A percentile compares a stretch with the other conserved stretches of the same genome.
These are phyloP conservation scores for Dendrothele bispora DNA, from an alignment of 768 basidiomycete species.

Conservation along the genomic window DNA sequence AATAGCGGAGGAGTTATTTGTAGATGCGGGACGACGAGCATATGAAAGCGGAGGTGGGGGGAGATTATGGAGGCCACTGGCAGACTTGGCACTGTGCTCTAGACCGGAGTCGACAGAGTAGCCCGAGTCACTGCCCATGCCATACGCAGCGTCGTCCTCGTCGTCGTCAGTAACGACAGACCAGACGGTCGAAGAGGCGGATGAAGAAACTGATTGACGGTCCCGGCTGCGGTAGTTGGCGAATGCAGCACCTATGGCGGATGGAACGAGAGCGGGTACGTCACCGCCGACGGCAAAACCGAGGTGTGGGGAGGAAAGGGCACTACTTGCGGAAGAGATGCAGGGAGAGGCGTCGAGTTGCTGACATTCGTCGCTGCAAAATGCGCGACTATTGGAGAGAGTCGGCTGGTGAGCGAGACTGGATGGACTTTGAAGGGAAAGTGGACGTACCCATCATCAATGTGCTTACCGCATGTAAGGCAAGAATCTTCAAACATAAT, in stretches of 20 bases:
- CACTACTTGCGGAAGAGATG: constrained; percentile 65
- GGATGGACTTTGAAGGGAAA: constrained; percentile 12
- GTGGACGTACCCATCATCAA: constrained; percentile 57
- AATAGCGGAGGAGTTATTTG: constrained; percentile 64
- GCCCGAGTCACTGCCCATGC: constrained; percentile 30
- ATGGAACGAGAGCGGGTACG: constrained; percentile 66
- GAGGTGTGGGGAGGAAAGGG: constrained; percentile 66
- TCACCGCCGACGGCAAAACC: constrained; percentile 54
- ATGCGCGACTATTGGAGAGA: constrained; percentile 48
- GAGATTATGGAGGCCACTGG: constrained; percentile 30
- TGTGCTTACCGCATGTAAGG: constrained; percentile 66
- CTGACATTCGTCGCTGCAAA: constrained; percentile 73
- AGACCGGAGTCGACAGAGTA: constrained; percentile 35
- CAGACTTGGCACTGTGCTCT: constrained; percentile 45
- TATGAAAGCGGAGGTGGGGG: constrained; percentile 53
- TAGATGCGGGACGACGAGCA: constrained; percentile 68
- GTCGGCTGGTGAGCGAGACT: constrained; percentile 15
- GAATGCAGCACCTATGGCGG: constrained; percentile 60
- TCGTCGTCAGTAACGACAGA: constrained; percentile 68
- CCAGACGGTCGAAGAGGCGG: constrained; percentile 61
- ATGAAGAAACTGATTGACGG: constrained; percentile 59
- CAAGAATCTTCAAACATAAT: constrained; percentile 81
- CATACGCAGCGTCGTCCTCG: constrained; percentile 46
- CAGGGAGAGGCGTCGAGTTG: constrained; percentile 64
- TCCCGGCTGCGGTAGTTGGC: constrained; percentile 43